A percentile compares a stretch with the other conserved stretches of the same genome.
Evolutionary conservation across 768 basidiomycete genomes (phyloP).

Genomic region (Tricholoma flavovirens): DNA sequence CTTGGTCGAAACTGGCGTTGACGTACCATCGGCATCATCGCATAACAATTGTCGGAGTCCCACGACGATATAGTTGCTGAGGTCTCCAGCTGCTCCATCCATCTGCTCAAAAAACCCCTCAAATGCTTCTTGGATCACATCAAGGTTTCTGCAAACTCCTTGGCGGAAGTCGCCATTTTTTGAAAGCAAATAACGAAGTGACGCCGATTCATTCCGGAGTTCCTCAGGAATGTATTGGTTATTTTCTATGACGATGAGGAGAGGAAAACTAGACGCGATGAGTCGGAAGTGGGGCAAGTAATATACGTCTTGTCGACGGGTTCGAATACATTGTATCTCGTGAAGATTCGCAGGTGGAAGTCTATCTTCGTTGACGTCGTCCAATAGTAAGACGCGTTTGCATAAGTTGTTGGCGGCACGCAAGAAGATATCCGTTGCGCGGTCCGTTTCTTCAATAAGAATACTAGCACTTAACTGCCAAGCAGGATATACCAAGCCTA

Average conservation of each 20-base stretch:
- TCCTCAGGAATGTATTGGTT: constrained; percentile 46
- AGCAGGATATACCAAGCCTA: constrained; percentile 72
- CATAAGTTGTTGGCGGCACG: constrained; percentile 61
- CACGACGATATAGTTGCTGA: constrained; percentile 58
- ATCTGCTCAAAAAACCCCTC: constrained; percentile 53
- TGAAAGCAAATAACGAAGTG: constrained; percentile 55
- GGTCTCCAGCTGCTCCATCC: constrained; percentile 37
- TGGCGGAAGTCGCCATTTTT: constrained; percentile 64
- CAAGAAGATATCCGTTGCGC: constrained; percentile 46
- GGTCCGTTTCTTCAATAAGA: constrained; percentile 29
- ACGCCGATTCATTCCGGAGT: constrained; percentile 42
- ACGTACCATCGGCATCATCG: constrained; percentile 45
- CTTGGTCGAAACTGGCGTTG: background rate
- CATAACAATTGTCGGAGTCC: constrained; percentile 64
- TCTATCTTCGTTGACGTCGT: constrained; percentile 35
- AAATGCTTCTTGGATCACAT: constrained; percentile 63
- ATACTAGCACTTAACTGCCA: constrained; percentile 57
- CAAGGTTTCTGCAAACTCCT: constrained; percentile 71
- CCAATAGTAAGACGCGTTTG: constrained; percentile 49
- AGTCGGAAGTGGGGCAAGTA: constrained; percentile 57
- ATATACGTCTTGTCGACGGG: constrained; percentile 65
- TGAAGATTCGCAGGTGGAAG: constrained; percentile 46
- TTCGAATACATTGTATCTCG: constrained; percentile 64
- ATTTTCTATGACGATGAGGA: constrained; percentile 66
- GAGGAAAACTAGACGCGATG: constrained; percentile 60